Percentiles rank a stretch among this genome's conserved stretches.
Evolutionary conservation across 805 yeast species (phyloP).

Genomic region (Nematodospora valgi): DNA sequence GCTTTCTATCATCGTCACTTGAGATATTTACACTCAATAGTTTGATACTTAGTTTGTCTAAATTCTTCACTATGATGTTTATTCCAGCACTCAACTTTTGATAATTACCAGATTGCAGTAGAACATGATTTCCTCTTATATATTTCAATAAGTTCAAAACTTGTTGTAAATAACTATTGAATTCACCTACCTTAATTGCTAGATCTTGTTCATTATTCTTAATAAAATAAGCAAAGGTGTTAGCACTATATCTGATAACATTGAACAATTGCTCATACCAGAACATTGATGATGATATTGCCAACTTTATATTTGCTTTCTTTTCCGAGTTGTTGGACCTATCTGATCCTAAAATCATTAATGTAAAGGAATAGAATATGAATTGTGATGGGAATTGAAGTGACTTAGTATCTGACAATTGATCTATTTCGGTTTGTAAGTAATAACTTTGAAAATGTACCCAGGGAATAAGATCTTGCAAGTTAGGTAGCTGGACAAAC

Average conservation of each 20-base stretch:
- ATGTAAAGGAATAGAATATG: constrained; percentile 36
- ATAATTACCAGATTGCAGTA: too few species aligned
- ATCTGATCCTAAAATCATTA: constrained; percentile 23
- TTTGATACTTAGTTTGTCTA: too few species aligned
- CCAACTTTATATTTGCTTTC: constrained; percentile 6
- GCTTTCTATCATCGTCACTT: too few species aligned
- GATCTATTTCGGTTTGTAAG: constrained; percentile 39
- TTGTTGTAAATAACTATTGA: constrained; percentile 31
- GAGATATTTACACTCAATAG: too few species aligned
- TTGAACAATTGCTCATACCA: constrained; percentile 37
- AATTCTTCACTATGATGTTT: too few species aligned
- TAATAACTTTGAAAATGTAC: constrained; percentile 39
- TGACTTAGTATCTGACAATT: constrained; percentile 33
- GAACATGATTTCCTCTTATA: constrained; percentile 8
- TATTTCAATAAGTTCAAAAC: constrained; percentile 31
- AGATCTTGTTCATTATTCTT: constrained; percentile 11
- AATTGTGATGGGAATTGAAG: constrained; percentile 41
- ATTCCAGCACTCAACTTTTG: too few species aligned
- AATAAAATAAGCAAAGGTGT: constrained; percentile 17
- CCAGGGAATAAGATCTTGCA: constrained; percentile 31
- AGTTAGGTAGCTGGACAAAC: constrained; percentile 22
- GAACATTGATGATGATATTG: constrained; percentile 15
- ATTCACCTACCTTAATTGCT: constrained; percentile 25
- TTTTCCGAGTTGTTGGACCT: constrained; percentile 17
- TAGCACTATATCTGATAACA: constrained; percentile 28